Base-by-base conservation (phyloP, 768 basidiomycete species). In the Lactarius deliciosus region DNA sequence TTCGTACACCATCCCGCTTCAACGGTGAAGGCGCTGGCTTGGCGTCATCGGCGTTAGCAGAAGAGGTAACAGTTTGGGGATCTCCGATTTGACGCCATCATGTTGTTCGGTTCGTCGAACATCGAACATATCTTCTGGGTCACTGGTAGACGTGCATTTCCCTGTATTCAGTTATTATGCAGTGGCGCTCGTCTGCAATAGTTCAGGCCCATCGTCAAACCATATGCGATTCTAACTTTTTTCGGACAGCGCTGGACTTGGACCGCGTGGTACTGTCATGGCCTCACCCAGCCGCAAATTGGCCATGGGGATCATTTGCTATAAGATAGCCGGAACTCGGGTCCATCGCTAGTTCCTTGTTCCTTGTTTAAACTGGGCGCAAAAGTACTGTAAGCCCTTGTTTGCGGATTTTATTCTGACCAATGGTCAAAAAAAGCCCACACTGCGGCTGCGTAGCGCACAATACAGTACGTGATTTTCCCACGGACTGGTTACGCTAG, bases 381-480 rank as follows among this genome's bases (percentile, higher is more conserved):
- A 53, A 53, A 25, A 5, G 5, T n/a, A n/a, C n/a, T n/a, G n/a
- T 15, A 22, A 5, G 25, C 16, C 41, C 41, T 18, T 18, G 41
- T 41, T 41, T 6, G 40, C 6, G 40, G 16, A 7, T 11, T 38
- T 38, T 38, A 36, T 38, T 38, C 38, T 13, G 38, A 38, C 38
- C 41, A 16, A 7, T 18, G 41, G 41, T 41, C 41, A 16, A 40
- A 15, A 40, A 40, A 40, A 13, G 2, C 47, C 34, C 22, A 22
- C 50, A 53, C 4, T 50, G 47, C 45, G 45, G 8, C 11, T 22
- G 22, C 13, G 25, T 53, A 25, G 50, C 50, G 50, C 50, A 5
- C 50, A 53, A 28, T 50, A n/a, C 47, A 22, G 47, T 50, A 50
- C 47, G 47, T 25, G 50, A 53, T 53, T 53, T 47, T 25, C 50